Evolutionary conservation across 2,329 filamentous ascomycete species (phyloP), one percentile per base, ranked within the genome.

Genomic region (Arthrobotrys sinensis): DNA sequence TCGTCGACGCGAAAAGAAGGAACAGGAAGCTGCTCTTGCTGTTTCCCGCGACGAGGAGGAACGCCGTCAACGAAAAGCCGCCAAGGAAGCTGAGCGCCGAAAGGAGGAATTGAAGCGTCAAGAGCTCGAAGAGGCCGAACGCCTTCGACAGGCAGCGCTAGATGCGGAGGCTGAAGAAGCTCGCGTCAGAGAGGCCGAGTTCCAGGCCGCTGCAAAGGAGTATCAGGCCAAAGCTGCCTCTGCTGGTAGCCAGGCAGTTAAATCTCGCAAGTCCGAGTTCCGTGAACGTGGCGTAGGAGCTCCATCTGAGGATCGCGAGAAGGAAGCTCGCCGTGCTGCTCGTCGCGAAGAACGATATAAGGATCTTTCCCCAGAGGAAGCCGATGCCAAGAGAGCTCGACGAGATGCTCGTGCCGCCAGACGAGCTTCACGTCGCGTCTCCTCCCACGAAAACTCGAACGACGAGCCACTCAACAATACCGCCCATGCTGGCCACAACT

Each of bases 271-370:
- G 19, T 78, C 75, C 4, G 75, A 78, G 63, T 72, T 55, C 21
- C 67, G 75, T 3, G 75, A 78, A 21, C 67, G 75, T 14, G 75
- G 75, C 36, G 67, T 50, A 4, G 60, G 38, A n/a, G 55, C 75
- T 10, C 52, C 66, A 14, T 71, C 67, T 8, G 67, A 78, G 32
- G 72, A 76, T 24, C 72, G 66, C 8, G 73, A 77, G 50, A 78
- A 78, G 67, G 75, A 78, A 48, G 75, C 67, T 24, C 75, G 75
- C 12, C 75, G 75, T 50, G 67, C 67, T 34, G 67, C 75, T 45
- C 67, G 75, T 14, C 75, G 75, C 32, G 75, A 78, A 43, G 75
- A 78, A 48, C 21, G 75, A 50, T 78, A 78, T 28, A 78, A 78
- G 34, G 48, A 71, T n/a, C 75, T 78, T 36, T 62, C 75, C 6